Base-by-base conservation (phyloP, 129 eudicot genomes). In the Flaveria ramosissima region DNA sequence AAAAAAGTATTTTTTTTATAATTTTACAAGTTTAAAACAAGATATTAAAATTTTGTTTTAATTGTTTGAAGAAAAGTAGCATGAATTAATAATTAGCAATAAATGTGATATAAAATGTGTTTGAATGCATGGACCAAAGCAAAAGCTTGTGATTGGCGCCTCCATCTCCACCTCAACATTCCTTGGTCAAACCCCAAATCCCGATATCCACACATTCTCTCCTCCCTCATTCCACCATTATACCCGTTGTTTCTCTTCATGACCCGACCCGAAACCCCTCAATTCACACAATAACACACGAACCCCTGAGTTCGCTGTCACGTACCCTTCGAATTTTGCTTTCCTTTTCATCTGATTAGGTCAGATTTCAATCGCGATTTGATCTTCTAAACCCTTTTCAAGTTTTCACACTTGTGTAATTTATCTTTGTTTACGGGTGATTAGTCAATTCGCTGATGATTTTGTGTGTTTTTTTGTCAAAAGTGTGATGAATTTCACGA, bases 401-500 rank as follows among this genome's bases (percentile, higher is more conserved):
- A 27, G 2, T 15, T 27, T 62, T 15, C 45, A 61, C 36, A 27
- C 10, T 30, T 20, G 21, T 6, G 12, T 61, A 2, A 23, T 61
- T 61, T 16, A 61, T 61, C 42, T 24, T 61, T 1, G 41, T 27
- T 27, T 12, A 61, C 68, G 17, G 68, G 41, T 61, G 69, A 32
- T 63, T 6, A 63, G 69, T 63, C 69, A 63, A 63, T 63, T 63
- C 42, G 69, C 3, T 1, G 69, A 63, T 30, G 14, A 63, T 27
- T 27, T 63, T 12, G 11, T 24, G 17, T 61, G 15, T 3, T 21
- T 59, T 24, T 59, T 56, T 2, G 76, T 87, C 87, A 86, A 92
- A 19, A 67, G 7, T 15, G 82, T 72, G 79, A 92, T 87, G 83
- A 87, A 59, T 82, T 79, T 56, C 24, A 11, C 41, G 68, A 76